These are phyloP conservation scores for Penicillium polonicum DNA, from an alignment of 2,329 filamentous ascomycete genomes.

Conservation along the genomic window DNA sequence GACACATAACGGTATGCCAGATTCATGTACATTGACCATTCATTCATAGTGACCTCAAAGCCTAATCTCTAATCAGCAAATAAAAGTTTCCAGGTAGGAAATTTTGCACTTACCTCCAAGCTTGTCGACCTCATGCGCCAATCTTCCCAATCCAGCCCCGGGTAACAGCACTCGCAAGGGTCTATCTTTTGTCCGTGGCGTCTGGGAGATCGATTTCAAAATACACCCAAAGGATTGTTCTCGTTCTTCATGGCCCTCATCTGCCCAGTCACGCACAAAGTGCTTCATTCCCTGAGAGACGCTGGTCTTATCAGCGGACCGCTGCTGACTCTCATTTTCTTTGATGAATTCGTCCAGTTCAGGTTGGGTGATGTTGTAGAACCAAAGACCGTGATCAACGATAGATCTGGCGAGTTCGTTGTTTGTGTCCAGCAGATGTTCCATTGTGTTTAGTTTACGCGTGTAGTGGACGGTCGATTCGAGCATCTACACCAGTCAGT, in stretches of 20 bases:
- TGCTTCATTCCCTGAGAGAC: constrained; percentile 58
- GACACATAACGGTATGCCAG: constrained; percentile 53
- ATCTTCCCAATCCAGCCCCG: constrained; percentile 53
- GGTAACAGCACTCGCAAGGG: constrained; percentile 50
- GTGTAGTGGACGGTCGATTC: constrained; percentile 59
- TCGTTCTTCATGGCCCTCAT: constrained; percentile 50
- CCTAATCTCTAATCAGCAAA: constrained; percentile 25
- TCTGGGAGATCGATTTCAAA: constrained; percentile 25
- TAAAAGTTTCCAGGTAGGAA: not conserved
- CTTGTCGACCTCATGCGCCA: constrained; percentile 53
- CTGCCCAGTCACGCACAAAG: constrained; percentile 58
- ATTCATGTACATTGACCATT: constrained; percentile 61
- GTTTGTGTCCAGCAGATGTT: constrained; percentile 48
- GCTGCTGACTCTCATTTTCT: constrained; percentile 38
- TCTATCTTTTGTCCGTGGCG: not conserved
- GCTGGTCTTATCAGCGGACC: constrained; percentile 48
- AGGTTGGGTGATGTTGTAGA: constrained; percentile 46
- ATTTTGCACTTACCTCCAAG: constrained; percentile 37
- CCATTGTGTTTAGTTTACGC: constrained; percentile 51
- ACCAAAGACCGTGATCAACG: constrained; percentile 46
- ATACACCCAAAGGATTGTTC: constrained; percentile 40
- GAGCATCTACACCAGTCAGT: constrained; percentile 42
- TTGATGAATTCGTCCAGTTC: constrained; percentile 49
- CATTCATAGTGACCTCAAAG: constrained; percentile 56
- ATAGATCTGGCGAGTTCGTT: constrained; percentile 49